Evolutionary conservation across 495 filamentous ascomycete species (phyloP).

Genomic region (Astrothelium subdiscretum): DNA sequence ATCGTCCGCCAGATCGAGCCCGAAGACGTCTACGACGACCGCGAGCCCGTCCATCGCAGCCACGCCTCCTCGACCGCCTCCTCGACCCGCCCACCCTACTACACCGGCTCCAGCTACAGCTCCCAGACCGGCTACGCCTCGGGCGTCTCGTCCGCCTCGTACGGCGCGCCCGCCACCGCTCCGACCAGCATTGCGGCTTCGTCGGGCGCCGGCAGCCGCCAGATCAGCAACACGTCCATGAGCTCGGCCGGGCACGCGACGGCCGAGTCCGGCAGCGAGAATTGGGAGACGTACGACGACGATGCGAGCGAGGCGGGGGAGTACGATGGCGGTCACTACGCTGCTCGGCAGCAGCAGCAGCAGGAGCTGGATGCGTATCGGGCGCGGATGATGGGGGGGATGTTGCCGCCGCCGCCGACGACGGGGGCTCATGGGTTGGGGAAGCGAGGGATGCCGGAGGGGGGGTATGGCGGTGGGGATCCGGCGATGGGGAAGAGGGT

Average conservation of each 20-base stretch:
- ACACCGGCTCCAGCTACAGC: constrained; percentile 14
- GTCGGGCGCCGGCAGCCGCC: constrained; percentile 8
- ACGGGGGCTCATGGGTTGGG: constrained; percentile 10
- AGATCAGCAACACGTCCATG: constrained; percentile 13
- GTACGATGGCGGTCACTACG: too few relatives aligned
- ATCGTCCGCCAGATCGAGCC: constrained; percentile 69
- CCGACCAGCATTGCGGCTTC: constrained; percentile 11
- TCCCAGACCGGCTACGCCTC: not conserved
- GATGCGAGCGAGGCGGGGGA: constrained; percentile 44
- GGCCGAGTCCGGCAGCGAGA: constrained; percentile 57
- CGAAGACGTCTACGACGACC: constrained; percentile 79
- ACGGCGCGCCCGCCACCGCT: constrained; percentile 7
- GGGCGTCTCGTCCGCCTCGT: constrained; percentile 4
- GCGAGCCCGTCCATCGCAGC: constrained; percentile 29
- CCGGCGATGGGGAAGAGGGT: constrained; percentile 25
- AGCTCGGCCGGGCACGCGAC: not conserved
- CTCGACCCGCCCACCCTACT: constrained; percentile 29
- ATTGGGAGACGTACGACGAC: constrained; percentile 91
- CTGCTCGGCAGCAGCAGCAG: constrained; percentile 55
- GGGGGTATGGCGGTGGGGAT: constrained; percentile 36
- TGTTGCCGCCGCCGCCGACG: constrained; percentile 17
- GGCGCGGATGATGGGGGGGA: constrained; percentile 57
- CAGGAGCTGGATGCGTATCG: constrained; percentile 68
- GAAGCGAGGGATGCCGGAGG: constrained; percentile 52
- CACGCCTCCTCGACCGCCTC: constrained; percentile 38